Evolutionary conservation across 305 asterid species (phyloP).

Genomic region (Salvia sclarea): DNA sequence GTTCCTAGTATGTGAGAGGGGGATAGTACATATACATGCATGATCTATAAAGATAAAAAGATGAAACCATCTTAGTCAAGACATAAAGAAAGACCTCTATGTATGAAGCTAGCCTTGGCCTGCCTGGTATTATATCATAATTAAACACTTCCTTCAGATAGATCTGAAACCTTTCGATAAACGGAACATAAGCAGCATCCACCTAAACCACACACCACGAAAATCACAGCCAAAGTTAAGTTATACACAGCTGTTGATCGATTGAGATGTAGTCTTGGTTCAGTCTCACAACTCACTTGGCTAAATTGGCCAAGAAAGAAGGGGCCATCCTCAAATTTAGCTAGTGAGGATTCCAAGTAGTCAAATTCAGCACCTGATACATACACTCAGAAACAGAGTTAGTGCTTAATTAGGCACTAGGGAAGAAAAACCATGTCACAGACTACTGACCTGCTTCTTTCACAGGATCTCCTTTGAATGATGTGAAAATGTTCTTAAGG

Average conservation of each 20-base stretch:
- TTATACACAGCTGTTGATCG: too few relatives aligned
- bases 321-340: constrained; percentile 56
- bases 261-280: background rate
- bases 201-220: constrained; percentile 31
- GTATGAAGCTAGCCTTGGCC: constrained; percentile 59
- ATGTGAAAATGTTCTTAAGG: constrained; percentile 29
- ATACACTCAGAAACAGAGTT: background rate
- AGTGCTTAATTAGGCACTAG: background rate
- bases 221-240: background rate
- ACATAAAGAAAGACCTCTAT: constrained; percentile 42
- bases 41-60: background rate
- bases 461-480: constrained; percentile 47
- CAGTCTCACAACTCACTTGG: constrained; percentile 33
- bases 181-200: constrained; percentile 57
- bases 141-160: constrained; percentile 39
- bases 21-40: too few relatives aligned
- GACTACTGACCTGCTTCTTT: constrained; percentile 40
- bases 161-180: constrained; percentile 56
- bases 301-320: constrained; percentile 68
- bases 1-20: background rate
- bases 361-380: constrained; percentile 48
- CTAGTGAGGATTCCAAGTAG: constrained; percentile 56
- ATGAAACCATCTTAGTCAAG: background rate
- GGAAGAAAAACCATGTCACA: background rate
- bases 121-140: constrained; percentile 52